phyloP scores from a whole-genome alignment of 139 green algal genomes.

The Chlorella vulgaris region DNA sequence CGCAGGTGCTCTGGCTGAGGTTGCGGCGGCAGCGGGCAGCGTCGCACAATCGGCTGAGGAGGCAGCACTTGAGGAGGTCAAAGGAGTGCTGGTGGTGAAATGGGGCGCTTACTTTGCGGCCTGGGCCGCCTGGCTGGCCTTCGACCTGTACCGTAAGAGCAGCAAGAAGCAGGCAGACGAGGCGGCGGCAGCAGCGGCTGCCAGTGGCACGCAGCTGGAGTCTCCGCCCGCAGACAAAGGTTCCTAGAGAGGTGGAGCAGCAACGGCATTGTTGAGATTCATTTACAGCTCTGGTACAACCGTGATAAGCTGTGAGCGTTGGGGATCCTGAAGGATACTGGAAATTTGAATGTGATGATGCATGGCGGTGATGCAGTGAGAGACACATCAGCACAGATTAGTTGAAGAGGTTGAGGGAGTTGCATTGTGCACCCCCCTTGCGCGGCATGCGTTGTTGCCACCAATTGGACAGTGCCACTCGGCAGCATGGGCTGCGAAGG shows the following conservation, averaged over 20 bases:
- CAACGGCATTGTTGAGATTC: background rate
- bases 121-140: slow-evolving; percentile 19
- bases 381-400: no score
- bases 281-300: no score
- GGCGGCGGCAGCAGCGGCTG: background rate
- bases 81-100: background rate
- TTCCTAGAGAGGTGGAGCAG: background rate
- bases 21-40: no score
- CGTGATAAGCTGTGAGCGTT: no score
- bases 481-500: no score
- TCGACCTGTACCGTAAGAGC: slow-evolving; percentile 4
- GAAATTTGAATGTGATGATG: no score
- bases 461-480: no score
- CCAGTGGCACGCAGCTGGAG: background rate
- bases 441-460: no score
- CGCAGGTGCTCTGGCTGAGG: background rate
- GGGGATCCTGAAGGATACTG: no score
- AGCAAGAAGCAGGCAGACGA: background rate
- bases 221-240: background rate
- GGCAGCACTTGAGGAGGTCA: background rate
- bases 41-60: background rate
- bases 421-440: no score
- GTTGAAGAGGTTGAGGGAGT: no score
- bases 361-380: no score
- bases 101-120: slow-evolving; percentile 22